Evolutionary conservation across 805 yeast species (phyloP), one percentile per base, ranked within the genome.

Genomic region (Monosporozyma yasuniensis): DNA sequence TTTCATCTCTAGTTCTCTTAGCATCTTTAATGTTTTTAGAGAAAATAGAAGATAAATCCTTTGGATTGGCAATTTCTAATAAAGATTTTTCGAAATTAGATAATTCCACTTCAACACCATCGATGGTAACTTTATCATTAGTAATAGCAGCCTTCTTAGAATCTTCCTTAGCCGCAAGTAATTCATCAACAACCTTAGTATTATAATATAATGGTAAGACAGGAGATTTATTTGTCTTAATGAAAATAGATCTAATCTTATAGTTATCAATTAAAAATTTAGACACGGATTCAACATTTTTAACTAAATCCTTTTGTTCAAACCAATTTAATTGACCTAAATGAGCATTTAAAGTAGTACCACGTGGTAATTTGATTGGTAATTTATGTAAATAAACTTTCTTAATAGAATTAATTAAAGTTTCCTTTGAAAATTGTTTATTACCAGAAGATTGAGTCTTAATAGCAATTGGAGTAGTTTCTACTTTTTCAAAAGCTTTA

Each of bases 41-140:
- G 64, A 86, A 74, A 52, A 84, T 72, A 58, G 77, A 74, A 42
- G 76, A 71, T 50, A 83, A 69, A 51, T 80, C 90, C 21, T 79
- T 82, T 54, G 86, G 89, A 58, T 83, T 84, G 50, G 84, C 84
- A 57, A 89, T 86, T 72, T 90, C 96, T 61, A 87, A 75, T 70
- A 90, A 78, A 41, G 88, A 88, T 63, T 78, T 78, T 57, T 86
- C 95, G 66, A 85, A 84, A 23, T 73, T 68, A 46, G 85, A 70
- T 47, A 81, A 69, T 56, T 74, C 73, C 52, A 74, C 71, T 38
- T 67, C 72, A 39, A 71, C 58, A 54, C 70, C 72, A 46, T 65
- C 71, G 44, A 39, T 38, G 19, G 35, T 27, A 10, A 34, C 37
- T 14, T 38, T 27, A 16, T 25, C 41, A n/a, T 38, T 30, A 3